Conservation (phyloP, 441 rosid species). For the Theobroma grandiflorum region DNA sequence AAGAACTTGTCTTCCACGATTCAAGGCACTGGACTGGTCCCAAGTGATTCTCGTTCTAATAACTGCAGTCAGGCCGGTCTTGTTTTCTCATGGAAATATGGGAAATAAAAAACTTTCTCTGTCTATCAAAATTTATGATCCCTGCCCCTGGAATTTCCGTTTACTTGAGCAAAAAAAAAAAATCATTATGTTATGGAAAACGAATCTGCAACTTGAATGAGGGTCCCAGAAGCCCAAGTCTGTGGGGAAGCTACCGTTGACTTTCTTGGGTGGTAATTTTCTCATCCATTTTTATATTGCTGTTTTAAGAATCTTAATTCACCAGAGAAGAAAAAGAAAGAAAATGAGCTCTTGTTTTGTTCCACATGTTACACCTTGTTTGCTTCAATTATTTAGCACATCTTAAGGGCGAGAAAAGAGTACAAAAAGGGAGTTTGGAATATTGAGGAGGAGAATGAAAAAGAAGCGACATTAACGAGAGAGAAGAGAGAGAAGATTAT, state of each 20-base stretch:
- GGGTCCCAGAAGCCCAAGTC: background rate
- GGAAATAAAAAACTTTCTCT: background rate
- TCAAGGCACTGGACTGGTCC: background rate
- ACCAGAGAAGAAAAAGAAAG: background rate
- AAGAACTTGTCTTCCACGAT: background rate
- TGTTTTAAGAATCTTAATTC: background rate
- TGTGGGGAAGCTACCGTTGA: background rate
- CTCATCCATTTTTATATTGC: background rate
- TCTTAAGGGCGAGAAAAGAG: background rate
- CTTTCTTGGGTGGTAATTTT: background rate
- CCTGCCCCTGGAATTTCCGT: background rate
- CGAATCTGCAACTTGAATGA: background rate
- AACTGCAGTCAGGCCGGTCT: too few relatives aligned
- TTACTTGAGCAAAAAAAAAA: background rate
- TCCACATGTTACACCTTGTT: background rate
- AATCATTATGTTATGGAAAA: too few relatives aligned
- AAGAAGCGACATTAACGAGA: background rate
- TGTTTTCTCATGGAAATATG: background rate
- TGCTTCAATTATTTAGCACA: background rate
- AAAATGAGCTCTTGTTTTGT: background rate
- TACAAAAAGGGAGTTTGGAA: background rate
- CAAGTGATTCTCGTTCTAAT: background rate
- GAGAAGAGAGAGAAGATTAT: background rate
- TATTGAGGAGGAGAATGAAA: background rate
- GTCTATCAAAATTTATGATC: background rate